Percentiles rank a stretch among this genome's conserved stretches.
Conservation (phyloP, 2,329 filamentous ascomycete genomes). For the Pseudogymnoascus sp. region DNA sequence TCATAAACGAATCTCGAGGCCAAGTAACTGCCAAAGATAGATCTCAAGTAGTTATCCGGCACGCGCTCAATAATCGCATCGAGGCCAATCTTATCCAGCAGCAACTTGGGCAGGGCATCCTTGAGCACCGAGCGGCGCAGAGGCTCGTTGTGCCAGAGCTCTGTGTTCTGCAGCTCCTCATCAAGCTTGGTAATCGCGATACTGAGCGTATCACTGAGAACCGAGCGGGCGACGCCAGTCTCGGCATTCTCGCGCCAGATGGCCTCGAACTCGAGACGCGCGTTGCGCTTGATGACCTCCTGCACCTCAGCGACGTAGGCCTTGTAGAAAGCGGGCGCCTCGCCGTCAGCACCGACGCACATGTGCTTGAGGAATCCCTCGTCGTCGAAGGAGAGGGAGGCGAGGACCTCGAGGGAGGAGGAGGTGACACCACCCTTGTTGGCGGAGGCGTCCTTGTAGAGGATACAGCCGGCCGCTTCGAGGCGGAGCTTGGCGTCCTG, state of each 20-base stretch:
- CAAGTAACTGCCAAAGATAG: conserved; percentile 93
- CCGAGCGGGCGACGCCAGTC: conserved; percentile 70
- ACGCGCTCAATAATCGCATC: conserved; percentile 82
- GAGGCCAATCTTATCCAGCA: conserved; percentile 84
- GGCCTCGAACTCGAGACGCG: conserved; percentile 89
- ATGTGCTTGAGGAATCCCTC: conserved; percentile 83
- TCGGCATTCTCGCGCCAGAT: conserved; percentile 92
- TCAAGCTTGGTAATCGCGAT: conserved; percentile 92
- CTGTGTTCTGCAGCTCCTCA: conserved; percentile 88
- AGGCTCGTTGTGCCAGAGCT: conserved; percentile 77
- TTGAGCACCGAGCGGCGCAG: conserved; percentile 71
- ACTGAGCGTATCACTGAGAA: conserved; percentile 87
- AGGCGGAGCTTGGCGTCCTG: conserved; percentile 95
- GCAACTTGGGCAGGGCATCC: conserved; percentile 77
- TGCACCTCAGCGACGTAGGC: conserved; percentile 90
- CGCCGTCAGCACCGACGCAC: conserved; percentile 73
- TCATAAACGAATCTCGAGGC: conserved; percentile 95
- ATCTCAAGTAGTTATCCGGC: conserved; percentile 82
- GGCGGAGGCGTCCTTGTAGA: conserved; percentile 96
- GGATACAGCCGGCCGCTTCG: conserved; percentile 86
- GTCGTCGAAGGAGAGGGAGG: conserved; percentile 90
- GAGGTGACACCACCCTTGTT: conserved; percentile 99
- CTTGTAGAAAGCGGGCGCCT: conserved; percentile 83
- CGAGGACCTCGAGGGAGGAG: conserved; percentile 91
- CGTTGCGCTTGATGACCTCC: conserved; percentile 83